phyloP scores from a whole-genome alignment of 2,329 filamentous ascomycete genomes.

The Thelonectria olida region DNA sequence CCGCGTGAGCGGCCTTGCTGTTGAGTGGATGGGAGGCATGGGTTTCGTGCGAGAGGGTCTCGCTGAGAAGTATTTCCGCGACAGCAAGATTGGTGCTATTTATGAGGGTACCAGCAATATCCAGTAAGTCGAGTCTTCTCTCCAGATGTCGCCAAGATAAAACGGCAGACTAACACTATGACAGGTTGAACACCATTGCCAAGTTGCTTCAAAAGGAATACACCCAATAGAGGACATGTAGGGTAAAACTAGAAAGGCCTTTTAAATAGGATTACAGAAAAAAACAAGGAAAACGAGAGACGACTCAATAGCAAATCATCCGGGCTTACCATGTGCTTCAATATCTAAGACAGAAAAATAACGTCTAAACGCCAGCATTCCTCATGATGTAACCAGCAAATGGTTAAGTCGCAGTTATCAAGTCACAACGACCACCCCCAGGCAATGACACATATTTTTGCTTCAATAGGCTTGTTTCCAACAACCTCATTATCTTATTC shows the following conservation, averaged over 20 bases:
- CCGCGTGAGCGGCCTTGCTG: conserved; percentile 82
- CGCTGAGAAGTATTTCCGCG: conserved; percentile 97
- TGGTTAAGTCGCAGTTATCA: too few relatives aligned
- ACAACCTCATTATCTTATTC: conserved; percentile 29
- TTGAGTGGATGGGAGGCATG: conserved; percentile 99
- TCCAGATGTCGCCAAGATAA: neutral
- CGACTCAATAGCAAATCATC: too few relatives aligned
- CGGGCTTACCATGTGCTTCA: too few relatives aligned
- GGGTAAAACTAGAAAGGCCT: conserved; percentile 19
- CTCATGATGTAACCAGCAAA: too few relatives aligned
- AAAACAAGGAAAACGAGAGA: conserved; percentile 25
- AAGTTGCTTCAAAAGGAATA: conserved; percentile 71
- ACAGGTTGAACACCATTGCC: conserved; percentile 69
- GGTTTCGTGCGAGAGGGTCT: conserved; percentile 96
- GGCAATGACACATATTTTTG: too few relatives aligned
- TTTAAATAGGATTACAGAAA: conserved; percentile 19
- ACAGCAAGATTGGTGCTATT: conserved; percentile 98
- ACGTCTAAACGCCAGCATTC: too few relatives aligned
- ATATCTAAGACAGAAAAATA: too few relatives aligned
- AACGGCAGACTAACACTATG: conserved; percentile 24
- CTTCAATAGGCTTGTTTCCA: conserved; percentile 18
- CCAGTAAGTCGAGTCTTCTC: conserved; percentile 57
- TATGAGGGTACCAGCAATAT: conserved; percentile 92
- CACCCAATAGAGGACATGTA: conserved; percentile 48
- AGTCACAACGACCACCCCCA: too few relatives aligned